Evolutionary conservation across 2,329 filamentous ascomycete genomes (phyloP).

Genomic region (Aspergillus vadensis): DNA sequence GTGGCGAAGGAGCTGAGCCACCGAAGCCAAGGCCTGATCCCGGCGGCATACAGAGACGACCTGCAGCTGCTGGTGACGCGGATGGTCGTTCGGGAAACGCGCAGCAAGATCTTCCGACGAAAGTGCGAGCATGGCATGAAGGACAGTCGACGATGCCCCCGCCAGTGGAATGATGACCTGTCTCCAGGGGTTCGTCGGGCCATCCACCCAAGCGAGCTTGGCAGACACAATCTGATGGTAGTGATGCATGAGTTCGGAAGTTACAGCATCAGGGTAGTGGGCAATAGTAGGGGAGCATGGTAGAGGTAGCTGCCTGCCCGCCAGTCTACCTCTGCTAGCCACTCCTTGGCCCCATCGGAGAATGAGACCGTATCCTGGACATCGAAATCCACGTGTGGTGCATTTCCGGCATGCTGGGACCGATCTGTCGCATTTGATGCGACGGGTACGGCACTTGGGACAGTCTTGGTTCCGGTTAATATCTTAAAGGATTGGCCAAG

Average conservation of each 20-base stretch:
- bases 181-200: conserved; percentile 28
- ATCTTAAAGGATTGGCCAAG: too few species aligned
- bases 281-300: not conserved
- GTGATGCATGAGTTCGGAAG: conserved; percentile 25
- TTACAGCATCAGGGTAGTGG: not conserved
- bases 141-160: conserved; percentile 23
- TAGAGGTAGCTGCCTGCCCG: conserved; percentile 23
- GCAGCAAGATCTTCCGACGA: conserved; percentile 26
- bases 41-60: conserved; percentile 12
- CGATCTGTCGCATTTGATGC: conserved; percentile 30
- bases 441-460: conserved; percentile 25
- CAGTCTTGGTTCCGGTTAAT: conserved; percentile 16
- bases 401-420: conserved; percentile 29
- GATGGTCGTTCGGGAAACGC: conserved; percentile 15
- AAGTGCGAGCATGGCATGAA: conserved; percentile 28
- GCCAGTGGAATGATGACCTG: conserved; percentile 29
- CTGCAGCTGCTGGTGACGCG: conserved; percentile 11
- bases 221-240: conserved; percentile 25
- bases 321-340: conserved; percentile 29
- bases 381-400: conserved; percentile 26
- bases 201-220: conserved; percentile 31
- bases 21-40: conserved; percentile 15
- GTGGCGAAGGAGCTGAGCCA: conserved; percentile 13
- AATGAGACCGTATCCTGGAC: conserved; percentile 29
- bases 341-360: conserved; percentile 30